These are phyloP conservation scores for Boletus sp. DNA, from an alignment of 768 basidiomycete species.

Conservation along the genomic window DNA sequence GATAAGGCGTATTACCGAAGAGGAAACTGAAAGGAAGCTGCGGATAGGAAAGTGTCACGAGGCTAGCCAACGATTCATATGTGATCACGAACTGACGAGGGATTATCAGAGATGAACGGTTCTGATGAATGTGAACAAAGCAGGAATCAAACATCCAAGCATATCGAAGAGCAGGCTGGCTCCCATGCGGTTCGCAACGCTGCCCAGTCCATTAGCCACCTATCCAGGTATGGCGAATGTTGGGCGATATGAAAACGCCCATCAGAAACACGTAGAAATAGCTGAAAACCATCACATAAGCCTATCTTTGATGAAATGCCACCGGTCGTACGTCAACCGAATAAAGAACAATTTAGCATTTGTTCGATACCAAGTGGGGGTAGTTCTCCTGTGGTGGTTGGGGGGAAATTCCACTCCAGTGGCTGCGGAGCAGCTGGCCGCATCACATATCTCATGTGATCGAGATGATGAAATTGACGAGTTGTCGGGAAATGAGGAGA, in stretches of 20 bases:
- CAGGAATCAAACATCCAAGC: slow-evolving; percentile 13
- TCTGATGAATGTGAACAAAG: slow-evolving; percentile 1
- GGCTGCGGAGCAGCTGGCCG: slow-evolving; percentile 7
- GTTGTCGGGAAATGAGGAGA: background rate
- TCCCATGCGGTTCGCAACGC: slow-evolving; percentile 13
- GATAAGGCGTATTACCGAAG: slow-evolving; percentile 18
- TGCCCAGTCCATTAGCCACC: slow-evolving; percentile 6
- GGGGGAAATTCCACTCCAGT: background rate
- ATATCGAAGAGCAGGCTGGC: slow-evolving; percentile 10
- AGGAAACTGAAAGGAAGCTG: slow-evolving; percentile 7
- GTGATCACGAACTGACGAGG: slow-evolving; percentile 1
- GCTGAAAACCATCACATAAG: slow-evolving; percentile 23
- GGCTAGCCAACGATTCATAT: background rate
- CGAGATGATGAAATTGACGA: background rate
- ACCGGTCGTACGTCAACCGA: slow-evolving; percentile 17
- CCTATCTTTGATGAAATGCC: slow-evolving; percentile 19
- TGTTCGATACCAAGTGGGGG: slow-evolving; percentile 18
- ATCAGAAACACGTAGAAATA: slow-evolving; percentile 18
- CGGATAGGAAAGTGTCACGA: slow-evolving; percentile 1
- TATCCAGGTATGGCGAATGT: slow-evolving; percentile 13
- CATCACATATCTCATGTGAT: slow-evolving; percentile 2
- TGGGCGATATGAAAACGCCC: slow-evolving; percentile 28
- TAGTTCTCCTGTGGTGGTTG: slow-evolving; percentile 15
- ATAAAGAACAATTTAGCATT: slow-evolving; percentile 10
- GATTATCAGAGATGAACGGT: background rate